A percentile compares a stretch with the other conserved stretches of the same genome.
Evolutionary conservation across 2,329 filamentous ascomycete genomes (phyloP).

Genomic region (Cercospora brassicicola): DNA sequence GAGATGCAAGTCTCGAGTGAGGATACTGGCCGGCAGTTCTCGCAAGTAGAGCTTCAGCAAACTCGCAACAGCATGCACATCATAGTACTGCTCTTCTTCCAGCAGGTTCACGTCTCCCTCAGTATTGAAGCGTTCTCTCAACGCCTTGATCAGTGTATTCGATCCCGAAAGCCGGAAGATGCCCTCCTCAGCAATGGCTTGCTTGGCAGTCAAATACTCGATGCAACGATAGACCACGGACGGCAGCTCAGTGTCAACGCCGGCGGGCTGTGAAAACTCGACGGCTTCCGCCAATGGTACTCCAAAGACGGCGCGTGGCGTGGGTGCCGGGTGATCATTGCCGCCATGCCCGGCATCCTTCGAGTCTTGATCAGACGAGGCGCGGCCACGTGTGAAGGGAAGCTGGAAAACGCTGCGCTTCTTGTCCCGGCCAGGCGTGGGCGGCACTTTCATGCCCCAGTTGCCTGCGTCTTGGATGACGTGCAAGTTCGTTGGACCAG

Average conservation of each 20-base stretch:
- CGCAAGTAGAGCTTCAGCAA: slow-evolving; percentile 91
- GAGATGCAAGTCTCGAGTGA: slow-evolving; percentile 85
- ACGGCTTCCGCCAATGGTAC: slow-evolving; percentile 83
- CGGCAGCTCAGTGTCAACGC: slow-evolving; percentile 74
- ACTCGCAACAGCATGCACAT: slow-evolving; percentile 93
- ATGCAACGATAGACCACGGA: slow-evolving; percentile 94
- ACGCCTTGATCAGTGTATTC: slow-evolving; percentile 85
- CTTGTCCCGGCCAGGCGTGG: slow-evolving; percentile 66
- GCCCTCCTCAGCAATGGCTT: slow-evolving; percentile 82
- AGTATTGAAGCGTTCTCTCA: slow-evolving; percentile 88
- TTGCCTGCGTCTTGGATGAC: slow-evolving; percentile 78
- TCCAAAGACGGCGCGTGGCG: slow-evolving; percentile 67
- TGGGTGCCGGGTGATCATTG: slow-evolving; percentile 25
- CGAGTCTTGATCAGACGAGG: slow-evolving; percentile 64
- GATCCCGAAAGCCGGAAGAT: slow-evolving; percentile 98
- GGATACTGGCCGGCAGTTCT: slow-evolving; percentile 84
- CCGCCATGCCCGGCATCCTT: slow-evolving; percentile 30
- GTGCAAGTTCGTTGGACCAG: slow-evolving; percentile 78
- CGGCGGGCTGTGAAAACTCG: slow-evolving; percentile 70
- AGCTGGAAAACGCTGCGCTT: slow-evolving; percentile 66
- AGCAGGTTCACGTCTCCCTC: slow-evolving; percentile 90
- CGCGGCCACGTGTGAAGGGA: slow-evolving; percentile 61
- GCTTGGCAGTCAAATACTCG: slow-evolving; percentile 82
- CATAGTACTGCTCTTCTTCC: slow-evolving; percentile 76
- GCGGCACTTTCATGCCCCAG: slow-evolving; percentile 75